Conservation (phyloP, 2,329 filamentous ascomycete genomes). For the Aspergillus fructus region DNA sequence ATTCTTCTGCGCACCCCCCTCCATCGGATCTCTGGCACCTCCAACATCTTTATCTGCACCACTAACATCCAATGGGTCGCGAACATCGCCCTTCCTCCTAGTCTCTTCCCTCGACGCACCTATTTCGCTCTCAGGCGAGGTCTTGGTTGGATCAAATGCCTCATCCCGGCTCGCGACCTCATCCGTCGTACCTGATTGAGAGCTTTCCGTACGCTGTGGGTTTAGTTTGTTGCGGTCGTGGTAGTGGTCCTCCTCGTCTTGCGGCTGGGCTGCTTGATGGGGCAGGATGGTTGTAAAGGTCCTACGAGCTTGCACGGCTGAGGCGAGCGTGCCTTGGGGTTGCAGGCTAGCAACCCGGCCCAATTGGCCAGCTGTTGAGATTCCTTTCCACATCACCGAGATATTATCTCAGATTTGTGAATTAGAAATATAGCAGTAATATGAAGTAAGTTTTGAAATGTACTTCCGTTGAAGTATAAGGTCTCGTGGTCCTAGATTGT, state of each 20-base stretch:
- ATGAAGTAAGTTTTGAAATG: no score
- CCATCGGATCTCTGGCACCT: constrained; percentile 44
- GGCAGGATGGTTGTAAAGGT: neutral
- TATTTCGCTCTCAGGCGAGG: constrained; percentile 61
- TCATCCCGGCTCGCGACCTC: constrained; percentile 58
- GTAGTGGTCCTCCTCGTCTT: constrained; percentile 8
- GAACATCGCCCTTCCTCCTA: constrained; percentile 38
- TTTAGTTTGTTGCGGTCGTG: constrained; percentile 62
- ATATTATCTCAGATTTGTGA: neutral
- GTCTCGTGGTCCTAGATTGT: neutral
- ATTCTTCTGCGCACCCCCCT: constrained; percentile 46
- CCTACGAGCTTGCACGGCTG: neutral
- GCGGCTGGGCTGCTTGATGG: constrained; percentile 4
- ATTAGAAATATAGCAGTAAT: neutral
- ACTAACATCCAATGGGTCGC: constrained; percentile 58
- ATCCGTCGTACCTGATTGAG: constrained; percentile 65
- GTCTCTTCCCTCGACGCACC: constrained; percentile 37
- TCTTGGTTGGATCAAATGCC: constrained; percentile 69
- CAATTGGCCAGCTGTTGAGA: neutral
- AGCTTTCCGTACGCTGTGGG: constrained; percentile 65
- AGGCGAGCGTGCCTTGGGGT: neutral
- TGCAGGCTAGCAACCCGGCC: neutral
- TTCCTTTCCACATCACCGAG: constrained; percentile 11
- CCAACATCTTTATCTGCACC: constrained; percentile 62
- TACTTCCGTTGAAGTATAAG: neutral